Percentiles rank a stretch among this genome's conserved stretches.
Evolutionary conservation across 2,329 filamentous ascomycete genomes (phyloP).

Genomic region (Clonostachys rosea): DNA sequence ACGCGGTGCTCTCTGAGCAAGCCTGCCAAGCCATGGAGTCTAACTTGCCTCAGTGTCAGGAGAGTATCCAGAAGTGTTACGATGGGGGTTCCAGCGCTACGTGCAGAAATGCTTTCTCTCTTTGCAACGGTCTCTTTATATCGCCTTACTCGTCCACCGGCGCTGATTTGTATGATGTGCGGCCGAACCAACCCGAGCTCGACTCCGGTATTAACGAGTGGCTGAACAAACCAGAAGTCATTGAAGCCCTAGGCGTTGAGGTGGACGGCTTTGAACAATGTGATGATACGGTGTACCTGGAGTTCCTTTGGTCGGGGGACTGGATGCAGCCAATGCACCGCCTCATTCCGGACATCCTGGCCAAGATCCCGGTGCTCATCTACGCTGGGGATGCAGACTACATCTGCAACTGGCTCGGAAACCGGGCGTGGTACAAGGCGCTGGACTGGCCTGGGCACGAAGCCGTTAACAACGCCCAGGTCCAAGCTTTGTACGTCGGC

Average conservation of each 20-base stretch:
- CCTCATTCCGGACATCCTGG: constrained; percentile 77
- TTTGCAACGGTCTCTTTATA: constrained; percentile 96
- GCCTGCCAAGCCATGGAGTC: constrained; percentile 90
- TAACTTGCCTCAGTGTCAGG: constrained; percentile 81
- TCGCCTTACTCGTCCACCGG: constrained; percentile 92
- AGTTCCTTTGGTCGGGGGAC: constrained; percentile 95
- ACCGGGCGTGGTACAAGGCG: constrained; percentile 89
- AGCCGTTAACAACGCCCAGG: constrained; percentile 66
- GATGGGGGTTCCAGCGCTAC: constrained; percentile 78
- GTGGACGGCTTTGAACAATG: constrained; percentile 87
- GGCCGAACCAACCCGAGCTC: constrained; percentile 68
- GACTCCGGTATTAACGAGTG: constrained; percentile 75
- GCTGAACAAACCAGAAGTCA: constrained; percentile 79
- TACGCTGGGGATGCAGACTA: constrained; percentile 89
- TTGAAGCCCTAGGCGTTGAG: constrained; percentile 84
- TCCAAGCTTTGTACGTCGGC: constrained; percentile 55
- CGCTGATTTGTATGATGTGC: constrained; percentile 92
- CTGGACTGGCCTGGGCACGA: constrained; percentile 91
- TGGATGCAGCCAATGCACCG: constrained; percentile 99
- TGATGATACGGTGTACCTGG: constrained; percentile 98
- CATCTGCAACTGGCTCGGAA: constrained; percentile 98
- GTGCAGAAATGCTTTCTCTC: constrained; percentile 92
- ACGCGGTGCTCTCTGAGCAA: constrained; percentile 72
- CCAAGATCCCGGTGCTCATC: constrained; percentile 90
- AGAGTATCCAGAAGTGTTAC: constrained; percentile 87